Conservation (phyloP, 352 stramenopile species). For the Thalassiosira livingstoniorum region DNA sequence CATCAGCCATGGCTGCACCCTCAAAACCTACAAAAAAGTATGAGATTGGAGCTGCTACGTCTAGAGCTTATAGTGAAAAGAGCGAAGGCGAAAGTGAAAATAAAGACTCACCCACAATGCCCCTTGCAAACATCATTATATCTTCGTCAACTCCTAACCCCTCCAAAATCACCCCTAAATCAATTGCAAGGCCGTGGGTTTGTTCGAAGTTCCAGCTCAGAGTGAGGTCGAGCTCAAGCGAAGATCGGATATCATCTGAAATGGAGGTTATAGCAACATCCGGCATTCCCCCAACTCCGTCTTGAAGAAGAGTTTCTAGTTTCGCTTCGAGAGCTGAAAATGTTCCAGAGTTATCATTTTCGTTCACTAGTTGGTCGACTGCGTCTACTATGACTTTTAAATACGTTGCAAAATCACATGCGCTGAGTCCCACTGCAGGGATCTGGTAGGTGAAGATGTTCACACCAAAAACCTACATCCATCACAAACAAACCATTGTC, state of each 20-base stretch:
- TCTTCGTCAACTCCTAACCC: constrained; percentile 39
- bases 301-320: constrained; percentile 39
- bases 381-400: constrained; percentile 36
- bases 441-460: constrained; percentile 46
- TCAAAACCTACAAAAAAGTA: constrained; percentile 41
- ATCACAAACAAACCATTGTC: background rate
- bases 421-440: constrained; percentile 17
- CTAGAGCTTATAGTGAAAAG: no score
- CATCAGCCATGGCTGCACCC: constrained; percentile 10
- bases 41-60: no score
- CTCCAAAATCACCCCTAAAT: constrained; percentile 48
- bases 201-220: constrained; percentile 45
- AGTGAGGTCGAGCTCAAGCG: constrained; percentile 41
- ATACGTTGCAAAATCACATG: constrained; percentile 22
- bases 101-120: constrained; percentile 1
- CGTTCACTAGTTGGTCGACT: constrained; percentile 17
- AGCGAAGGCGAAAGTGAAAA: no score
- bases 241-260: constrained; percentile 33
- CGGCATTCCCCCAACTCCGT: constrained; percentile 48
- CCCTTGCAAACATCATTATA: constrained; percentile 18
- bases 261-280: constrained; percentile 25
- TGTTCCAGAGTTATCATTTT: constrained; percentile 22
- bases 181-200: constrained; percentile 26
- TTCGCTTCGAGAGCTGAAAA: constrained; percentile 42
- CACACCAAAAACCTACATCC: background rate